Evolutionary conservation across 176 grass and related monocot genomes (phyloP).

Genomic region (Tuctoria greenei): DNA sequence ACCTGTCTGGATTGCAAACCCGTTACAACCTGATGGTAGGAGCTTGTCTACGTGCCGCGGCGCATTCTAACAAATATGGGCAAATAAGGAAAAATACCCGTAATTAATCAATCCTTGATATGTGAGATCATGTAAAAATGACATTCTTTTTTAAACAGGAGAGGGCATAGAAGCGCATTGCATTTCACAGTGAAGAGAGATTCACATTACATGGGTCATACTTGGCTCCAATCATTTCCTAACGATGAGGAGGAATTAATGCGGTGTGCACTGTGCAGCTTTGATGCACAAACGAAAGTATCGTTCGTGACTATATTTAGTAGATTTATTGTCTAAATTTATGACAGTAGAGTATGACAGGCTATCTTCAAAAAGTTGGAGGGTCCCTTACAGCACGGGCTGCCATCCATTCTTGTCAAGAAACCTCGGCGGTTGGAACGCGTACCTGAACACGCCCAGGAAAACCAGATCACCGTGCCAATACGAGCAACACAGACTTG

Average conservation of each 20-base stretch:
- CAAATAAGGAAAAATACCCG: no score
- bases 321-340: background rate
- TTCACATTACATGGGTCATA: background rate
- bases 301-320: background rate
- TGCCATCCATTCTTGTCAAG: background rate
- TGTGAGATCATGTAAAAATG: no score
- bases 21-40: no score
- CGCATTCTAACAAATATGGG: no score
- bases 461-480: background rate
- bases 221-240: background rate
- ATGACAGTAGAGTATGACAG: background rate
- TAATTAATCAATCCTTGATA: no score
- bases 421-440: background rate
- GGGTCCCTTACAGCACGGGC: slow-evolving; percentile 9
- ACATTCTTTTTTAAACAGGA: no score
- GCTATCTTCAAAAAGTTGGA: background rate
- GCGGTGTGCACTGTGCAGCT: background rate
- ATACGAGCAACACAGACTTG: background rate
- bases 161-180: no score
- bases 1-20: no score
- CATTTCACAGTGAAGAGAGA: no score
- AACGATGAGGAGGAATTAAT: background rate
- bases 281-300: background rate
- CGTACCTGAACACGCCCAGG: background rate
- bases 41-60: no score